These are phyloP conservation scores for Lasiosphaeria hispida DNA, from an alignment of 495 filamentous ascomycete species.

Conservation along the genomic window DNA sequence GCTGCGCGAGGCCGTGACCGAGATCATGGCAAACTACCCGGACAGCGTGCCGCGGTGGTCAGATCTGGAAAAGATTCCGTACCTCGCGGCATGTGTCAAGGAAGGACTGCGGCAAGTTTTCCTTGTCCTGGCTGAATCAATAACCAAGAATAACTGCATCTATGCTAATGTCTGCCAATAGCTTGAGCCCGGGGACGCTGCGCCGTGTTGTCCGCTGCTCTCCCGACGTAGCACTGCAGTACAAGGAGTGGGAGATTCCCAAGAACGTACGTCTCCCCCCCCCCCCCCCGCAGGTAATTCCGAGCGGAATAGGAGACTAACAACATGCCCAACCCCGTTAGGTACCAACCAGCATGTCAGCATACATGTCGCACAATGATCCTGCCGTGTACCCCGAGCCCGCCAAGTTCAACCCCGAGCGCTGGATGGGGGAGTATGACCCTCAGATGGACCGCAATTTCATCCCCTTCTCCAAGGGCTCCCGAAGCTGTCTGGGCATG, in stretches of 20 bases:
- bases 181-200: slow-evolving; percentile 42
- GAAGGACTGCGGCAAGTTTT: neutral
- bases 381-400: slow-evolving; percentile 41
- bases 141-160: too few species aligned
- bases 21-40: slow-evolving; percentile 19
- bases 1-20: slow-evolving; percentile 1
- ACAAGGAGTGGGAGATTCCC: slow-evolving; percentile 40
- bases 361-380: slow-evolving; percentile 41
- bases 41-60: slow-evolving; percentile 27
- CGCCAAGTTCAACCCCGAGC: slow-evolving; percentile 42
- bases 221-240: slow-evolving; percentile 35
- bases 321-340: slow-evolving; percentile 9
- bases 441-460: slow-evolving; percentile 31
- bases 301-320: neutral
- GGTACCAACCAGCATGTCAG: slow-evolving; percentile 40
- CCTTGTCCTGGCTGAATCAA: too few species aligned
- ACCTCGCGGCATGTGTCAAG: slow-evolving; percentile 26
- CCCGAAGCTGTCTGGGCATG: slow-evolving; percentile 46
- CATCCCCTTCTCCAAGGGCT: slow-evolving; percentile 46
- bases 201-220: slow-evolving; percentile 36
- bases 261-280: slow-evolving; percentile 25
- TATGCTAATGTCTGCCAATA: too few species aligned
- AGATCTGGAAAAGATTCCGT: slow-evolving; percentile 48
- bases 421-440: slow-evolving; percentile 39
- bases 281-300: too few species aligned